Evolutionary conservation across 768 basidiomycete genomes (phyloP).

Genomic region (Leccinum imitatum): DNA sequence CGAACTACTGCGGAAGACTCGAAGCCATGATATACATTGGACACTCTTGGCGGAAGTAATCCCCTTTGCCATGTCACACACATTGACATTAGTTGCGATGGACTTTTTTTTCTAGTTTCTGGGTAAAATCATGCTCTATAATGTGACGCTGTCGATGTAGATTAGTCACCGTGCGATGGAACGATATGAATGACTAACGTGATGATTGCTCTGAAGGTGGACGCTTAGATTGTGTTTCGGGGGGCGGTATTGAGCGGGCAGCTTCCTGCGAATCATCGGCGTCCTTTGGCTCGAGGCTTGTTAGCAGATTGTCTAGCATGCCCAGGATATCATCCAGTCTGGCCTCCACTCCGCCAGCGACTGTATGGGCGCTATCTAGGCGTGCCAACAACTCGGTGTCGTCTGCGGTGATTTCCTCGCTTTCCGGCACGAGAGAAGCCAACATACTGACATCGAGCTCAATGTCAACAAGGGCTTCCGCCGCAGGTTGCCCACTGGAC

Average conservation of each 20-base stretch:
- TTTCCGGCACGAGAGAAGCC: constrained; percentile 30
- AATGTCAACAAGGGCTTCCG: constrained; percentile 16
- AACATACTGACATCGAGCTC: constrained; percentile 40
- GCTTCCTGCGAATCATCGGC: constrained; percentile 1
- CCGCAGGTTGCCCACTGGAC: constrained; percentile 8
- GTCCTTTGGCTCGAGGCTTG: constrained; percentile 37
- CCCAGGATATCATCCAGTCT: constrained; percentile 61
- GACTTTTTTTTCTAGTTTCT: constrained; percentile 9
- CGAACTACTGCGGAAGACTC: constrained; percentile 44
- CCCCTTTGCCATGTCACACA: constrained; percentile 11
- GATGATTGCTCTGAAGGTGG: constrained; percentile 4
- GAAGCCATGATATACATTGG: constrained; percentile 29
- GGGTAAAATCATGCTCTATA: constrained; percentile 17
- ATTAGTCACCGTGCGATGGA: constrained; percentile 1
- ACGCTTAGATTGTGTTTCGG: constrained; percentile 1
- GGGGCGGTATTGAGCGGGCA: not conserved
- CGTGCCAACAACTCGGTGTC: constrained; percentile 53
- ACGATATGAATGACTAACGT: constrained; percentile 15
- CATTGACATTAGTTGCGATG: constrained; percentile 6
- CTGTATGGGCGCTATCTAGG: constrained; percentile 55
- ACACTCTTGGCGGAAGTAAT: constrained; percentile 28
- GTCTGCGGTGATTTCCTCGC: constrained; percentile 27
- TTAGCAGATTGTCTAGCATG: constrained; percentile 56
- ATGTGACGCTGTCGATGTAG: constrained; percentile 2
- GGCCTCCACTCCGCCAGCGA: constrained; percentile 62